phyloP scores from a whole-genome alignment of 2,329 filamentous ascomycete species.

The Clonostachys byssicola region DNA sequence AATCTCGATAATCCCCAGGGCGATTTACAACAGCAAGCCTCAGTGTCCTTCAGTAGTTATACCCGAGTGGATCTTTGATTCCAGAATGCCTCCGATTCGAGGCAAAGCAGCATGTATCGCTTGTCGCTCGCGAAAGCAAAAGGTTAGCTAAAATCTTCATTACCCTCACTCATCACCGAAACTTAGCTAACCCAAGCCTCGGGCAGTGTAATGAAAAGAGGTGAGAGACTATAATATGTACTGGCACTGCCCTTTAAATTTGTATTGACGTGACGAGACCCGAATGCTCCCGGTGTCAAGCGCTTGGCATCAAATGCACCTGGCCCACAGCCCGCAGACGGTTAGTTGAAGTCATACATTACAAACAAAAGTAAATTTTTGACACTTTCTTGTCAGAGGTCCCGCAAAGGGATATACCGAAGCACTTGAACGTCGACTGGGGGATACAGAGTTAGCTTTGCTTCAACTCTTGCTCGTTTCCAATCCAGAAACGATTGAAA shows the following conservation, averaged over 20 bases:
- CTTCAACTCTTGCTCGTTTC: constrained; percentile 15
- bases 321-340: constrained; percentile 9
- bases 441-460: constrained; percentile 31
- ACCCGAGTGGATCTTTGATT: constrained; percentile 14
- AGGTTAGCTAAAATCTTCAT: constrained; percentile 4
- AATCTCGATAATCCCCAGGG: too few relatives aligned
- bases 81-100: background rate
- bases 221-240: background rate
- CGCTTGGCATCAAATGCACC: constrained; percentile 4
- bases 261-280: background rate
- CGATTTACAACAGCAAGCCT: too few relatives aligned
- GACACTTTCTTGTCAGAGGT: constrained; percentile 19
- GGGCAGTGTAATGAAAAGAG: constrained; percentile 4
- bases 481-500: too few relatives aligned
- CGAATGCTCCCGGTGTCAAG: constrained; percentile 6
- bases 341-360: constrained; percentile 1
- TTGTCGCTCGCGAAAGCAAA: constrained; percentile 12
- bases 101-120: constrained; percentile 11
- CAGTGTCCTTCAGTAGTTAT: background rate
- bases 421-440: constrained; percentile 32
- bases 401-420: constrained; percentile 41
- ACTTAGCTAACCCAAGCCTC: background rate
- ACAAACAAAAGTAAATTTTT: background rate
- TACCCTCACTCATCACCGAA: background rate
- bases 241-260: background rate